Evolutionary conservation across 805 yeast genomes (phyloP), one percentile per base, ranked within the genome.

Genomic region (Saccharomycopsis sp.): DNA sequence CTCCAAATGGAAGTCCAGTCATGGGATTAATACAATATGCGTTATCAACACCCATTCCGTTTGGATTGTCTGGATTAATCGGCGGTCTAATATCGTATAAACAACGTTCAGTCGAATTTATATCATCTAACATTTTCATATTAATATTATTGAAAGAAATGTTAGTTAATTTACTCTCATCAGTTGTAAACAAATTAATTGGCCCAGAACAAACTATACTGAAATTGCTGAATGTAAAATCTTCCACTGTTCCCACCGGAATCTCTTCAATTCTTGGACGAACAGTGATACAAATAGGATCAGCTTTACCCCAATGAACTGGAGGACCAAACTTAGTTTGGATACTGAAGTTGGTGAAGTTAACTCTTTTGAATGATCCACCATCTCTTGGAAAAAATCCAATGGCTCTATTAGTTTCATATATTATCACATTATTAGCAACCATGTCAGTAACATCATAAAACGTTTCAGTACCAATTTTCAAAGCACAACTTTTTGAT

Each of bases 221-320:
- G 25, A 41, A 30, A 32, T 41, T 36, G 14, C 19, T 23, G 18
- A 41, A 37, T 12, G 5, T 36, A 14, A 35, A 8, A 5, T 20
- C 4, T 13, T 37, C 36, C 12, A 41, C 42, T 12, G 18, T 12
- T 5, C 34, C 41, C 10, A 31, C 36, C 13, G 15, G n/a, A 23
- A 23, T 23, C 10, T 23, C 26, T 23, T 23, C 10, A 8, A 23
- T 10, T 18, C 44, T 15, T 9, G 35, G 33, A 12, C 41, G 10
- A 10, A 41, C 41, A 5, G 44, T 18, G 13, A 41, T 26, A 31
- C 21, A 18, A 17, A 41, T 30, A 2, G 44, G 44, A 25, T 41
- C 44, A 19, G 44, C 44, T 31, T 41, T 41, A 9, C 44, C 44
- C 44, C 44, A 41, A 27, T 41, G 41, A n/a, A 41, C 44, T 12